These are phyloP conservation scores for Limonium bicolor DNA, from an alignment of 148 eudicot species.

Conservation along the genomic window DNA sequence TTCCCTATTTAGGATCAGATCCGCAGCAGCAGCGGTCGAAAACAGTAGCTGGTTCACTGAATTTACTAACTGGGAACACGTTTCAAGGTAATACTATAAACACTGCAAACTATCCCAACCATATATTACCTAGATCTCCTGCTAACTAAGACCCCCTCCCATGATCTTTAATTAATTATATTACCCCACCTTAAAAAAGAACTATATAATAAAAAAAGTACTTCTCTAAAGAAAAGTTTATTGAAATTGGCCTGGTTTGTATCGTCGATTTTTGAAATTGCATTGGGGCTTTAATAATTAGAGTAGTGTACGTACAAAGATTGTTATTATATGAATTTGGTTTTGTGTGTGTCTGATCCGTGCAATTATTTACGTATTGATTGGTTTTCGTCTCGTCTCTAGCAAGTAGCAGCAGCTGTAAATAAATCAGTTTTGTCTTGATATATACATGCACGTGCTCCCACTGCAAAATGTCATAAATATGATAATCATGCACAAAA, in stretches of 20 bases:
- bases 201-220: neutral
- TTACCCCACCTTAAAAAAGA: neutral
- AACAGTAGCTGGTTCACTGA: conserved; percentile 57
- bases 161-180: neutral
- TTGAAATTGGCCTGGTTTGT: too few relatives aligned
- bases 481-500: too few relatives aligned
- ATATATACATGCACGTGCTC: too few relatives aligned
- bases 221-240: neutral
- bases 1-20: conserved; percentile 52
- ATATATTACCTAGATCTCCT: neutral
- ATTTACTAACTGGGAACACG: conserved; percentile 77
- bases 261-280: neutral
- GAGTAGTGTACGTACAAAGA: too few relatives aligned
- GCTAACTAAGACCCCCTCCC: neutral
- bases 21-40: conserved; percentile 38
- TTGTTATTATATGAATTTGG: too few relatives aligned
- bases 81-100: conserved; percentile 36
- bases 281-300: too few relatives aligned
- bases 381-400: too few relatives aligned
- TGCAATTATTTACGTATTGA: too few relatives aligned
- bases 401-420: too few relatives aligned
- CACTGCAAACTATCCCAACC: neutral
- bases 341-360: too few relatives aligned
- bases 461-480: too few relatives aligned
- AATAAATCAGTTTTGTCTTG: too few relatives aligned